Conservation (phyloP, 768 basidiomycete genomes). For the Gymnopilus junonius region DNA sequence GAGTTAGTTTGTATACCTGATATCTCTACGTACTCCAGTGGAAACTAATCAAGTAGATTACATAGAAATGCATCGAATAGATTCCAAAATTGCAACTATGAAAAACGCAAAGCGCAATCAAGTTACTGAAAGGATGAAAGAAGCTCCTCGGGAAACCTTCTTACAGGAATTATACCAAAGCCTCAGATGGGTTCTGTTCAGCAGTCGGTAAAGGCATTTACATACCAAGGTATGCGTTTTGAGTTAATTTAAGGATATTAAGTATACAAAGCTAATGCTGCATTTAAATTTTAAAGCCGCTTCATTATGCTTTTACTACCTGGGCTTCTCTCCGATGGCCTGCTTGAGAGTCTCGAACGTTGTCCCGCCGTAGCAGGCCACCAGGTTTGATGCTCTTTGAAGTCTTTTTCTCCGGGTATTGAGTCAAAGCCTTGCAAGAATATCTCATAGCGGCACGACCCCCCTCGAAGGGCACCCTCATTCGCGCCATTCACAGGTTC, state of each 20-base stretch:
- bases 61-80: neutral
- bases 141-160: conserved; percentile 16
- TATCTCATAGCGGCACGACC: neutral
- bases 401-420: neutral
- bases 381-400: neutral
- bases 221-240: neutral
- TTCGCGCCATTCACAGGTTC: too few relatives aligned
- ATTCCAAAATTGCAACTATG: neutral
- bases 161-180: conserved; percentile 44
- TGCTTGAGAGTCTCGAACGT: neutral
- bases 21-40: neutral
- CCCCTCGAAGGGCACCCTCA: too few relatives aligned
- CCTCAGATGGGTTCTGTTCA: conserved; percentile 54
- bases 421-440: neutral
- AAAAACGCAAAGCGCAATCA: conserved; percentile 2
- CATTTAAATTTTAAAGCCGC: neutral
- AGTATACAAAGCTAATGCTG: neutral
- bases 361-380: neutral
- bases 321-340: neutral
- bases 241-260: neutral
- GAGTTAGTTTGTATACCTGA: conserved; percentile 15
- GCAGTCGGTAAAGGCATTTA: conserved; percentile 39
- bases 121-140: conserved; percentile 11
- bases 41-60: neutral
- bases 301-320: neutral